A percentile compares a stretch with the other conserved stretches of the same genome.
These are phyloP conservation scores for Diaporthe sp. DNA, from an alignment of 2,329 filamentous ascomycete genomes.

Conservation along the genomic window DNA sequence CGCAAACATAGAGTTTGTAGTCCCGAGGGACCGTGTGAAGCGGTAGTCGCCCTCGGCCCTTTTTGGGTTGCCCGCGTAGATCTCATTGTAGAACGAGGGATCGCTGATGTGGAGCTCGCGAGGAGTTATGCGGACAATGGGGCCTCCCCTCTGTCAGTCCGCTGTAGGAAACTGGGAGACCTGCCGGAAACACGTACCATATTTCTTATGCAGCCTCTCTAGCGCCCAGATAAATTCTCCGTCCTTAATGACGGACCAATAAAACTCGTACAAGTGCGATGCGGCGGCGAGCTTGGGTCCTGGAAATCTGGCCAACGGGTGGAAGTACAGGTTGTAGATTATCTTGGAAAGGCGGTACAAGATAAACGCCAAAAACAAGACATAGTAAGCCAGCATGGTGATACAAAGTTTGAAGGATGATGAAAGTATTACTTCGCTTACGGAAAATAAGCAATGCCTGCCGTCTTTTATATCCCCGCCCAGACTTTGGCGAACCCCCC, in stretches of 20 bases:
- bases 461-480: not conserved
- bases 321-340: not conserved
- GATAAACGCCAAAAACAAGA: not conserved
- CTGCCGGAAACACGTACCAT: not conserved
- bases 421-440: too few relatives aligned
- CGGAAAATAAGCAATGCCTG: not conserved
- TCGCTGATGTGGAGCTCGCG: not conserved
- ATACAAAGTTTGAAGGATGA: not conserved
- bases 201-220: not conserved
- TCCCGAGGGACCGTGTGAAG: not conserved
- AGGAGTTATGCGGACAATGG: not conserved
- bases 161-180: too few relatives aligned
- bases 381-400: not conserved
- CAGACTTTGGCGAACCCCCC: too few relatives aligned
- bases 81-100: constrained; percentile 3
- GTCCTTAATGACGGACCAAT: not conserved
- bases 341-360: not conserved
- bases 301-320: not conserved
- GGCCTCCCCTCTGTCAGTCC: not conserved
- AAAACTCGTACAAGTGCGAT: not conserved
- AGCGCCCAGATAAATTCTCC: not conserved
- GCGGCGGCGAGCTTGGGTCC: constrained; percentile 3
- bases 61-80: not conserved
- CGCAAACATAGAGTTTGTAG: not conserved
- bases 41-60: not conserved